These are phyloP conservation scores for Arctium lappa DNA, from an alignment of 129 eudicot genomes.

Conservation along the genomic window DNA sequence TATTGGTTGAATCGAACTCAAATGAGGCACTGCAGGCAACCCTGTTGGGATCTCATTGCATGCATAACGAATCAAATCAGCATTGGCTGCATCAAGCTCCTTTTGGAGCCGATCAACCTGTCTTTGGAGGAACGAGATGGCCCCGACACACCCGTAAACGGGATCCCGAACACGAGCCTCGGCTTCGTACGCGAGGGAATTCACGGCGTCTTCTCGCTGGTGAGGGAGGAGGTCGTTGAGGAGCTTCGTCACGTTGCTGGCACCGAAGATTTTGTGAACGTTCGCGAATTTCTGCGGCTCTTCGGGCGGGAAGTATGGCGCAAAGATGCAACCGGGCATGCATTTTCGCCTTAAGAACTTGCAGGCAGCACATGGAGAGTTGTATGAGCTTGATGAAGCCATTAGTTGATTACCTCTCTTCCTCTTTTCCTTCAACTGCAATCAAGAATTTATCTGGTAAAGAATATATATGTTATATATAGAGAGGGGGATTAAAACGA, in stretches of 20 bases:
- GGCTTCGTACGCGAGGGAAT: constrained; percentile 89
- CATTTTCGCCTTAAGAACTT: constrained; percentile 87
- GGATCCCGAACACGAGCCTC: constrained; percentile 92
- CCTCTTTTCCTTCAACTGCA: constrained; percentile 8
- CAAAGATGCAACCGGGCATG: constrained; percentile 86
- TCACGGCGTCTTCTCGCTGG: constrained; percentile 86
- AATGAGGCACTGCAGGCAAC: constrained; percentile 22
- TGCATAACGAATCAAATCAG: constrained; percentile 55
- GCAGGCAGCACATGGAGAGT: constrained; percentile 96
- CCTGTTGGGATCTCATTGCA: constrained; percentile 40
- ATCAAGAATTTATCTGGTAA: background rate
- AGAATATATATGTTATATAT: background rate
- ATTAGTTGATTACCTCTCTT: constrained; percentile 15
- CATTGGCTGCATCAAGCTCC: constrained; percentile 84
- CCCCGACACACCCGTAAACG: constrained; percentile 83
- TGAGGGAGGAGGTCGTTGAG: constrained; percentile 80
- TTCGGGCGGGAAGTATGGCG: constrained; percentile 94
- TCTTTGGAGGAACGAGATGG: constrained; percentile 75
- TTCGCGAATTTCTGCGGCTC: constrained; percentile 83
- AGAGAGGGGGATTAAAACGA: no score
- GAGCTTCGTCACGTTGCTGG: constrained; percentile 87
- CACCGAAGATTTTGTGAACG: constrained; percentile 97
- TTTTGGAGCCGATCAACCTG: constrained; percentile 79
- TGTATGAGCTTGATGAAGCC: constrained; percentile 83
- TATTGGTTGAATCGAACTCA: constrained; percentile 33